A percentile compares a stretch with the other conserved stretches of the same genome.
phyloP scores from a whole-genome alignment of 2,329 filamentous ascomycete species.

The Tolypocladium album region DNA sequence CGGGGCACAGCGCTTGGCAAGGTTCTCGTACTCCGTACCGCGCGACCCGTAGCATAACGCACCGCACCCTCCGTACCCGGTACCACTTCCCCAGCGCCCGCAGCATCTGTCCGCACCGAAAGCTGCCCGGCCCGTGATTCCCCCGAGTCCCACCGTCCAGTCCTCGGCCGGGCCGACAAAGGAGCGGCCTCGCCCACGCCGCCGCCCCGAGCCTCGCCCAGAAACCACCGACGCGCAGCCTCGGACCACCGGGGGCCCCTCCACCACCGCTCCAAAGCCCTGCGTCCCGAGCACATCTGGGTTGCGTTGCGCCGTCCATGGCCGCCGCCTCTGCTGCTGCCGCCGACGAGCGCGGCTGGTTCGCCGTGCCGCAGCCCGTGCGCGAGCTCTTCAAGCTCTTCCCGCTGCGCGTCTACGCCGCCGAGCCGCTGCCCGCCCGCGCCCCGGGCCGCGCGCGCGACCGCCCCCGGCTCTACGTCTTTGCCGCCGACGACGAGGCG shows the following conservation, averaged over 20 bases:
- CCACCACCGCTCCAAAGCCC: neutral
- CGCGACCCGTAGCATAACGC: too few relatives aligned
- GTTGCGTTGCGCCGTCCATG: neutral
- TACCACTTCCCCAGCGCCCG: neutral
- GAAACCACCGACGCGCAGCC: neutral
- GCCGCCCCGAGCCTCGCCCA: neutral
- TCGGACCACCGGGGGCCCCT: neutral
- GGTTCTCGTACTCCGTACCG: neutral
- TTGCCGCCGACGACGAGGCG: slow-evolving; percentile 56
- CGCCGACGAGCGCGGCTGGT: slow-evolving; percentile 22
- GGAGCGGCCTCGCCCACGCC: neutral
- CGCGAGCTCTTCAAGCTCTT: slow-evolving; percentile 77
- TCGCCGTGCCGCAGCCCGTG: slow-evolving; percentile 61
- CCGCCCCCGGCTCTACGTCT: slow-evolving; percentile 61
- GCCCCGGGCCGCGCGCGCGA: slow-evolving; percentile 28
- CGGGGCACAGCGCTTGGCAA: too few relatives aligned
- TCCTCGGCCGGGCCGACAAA: neutral
- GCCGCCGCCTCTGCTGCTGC: slow-evolving; percentile 3
- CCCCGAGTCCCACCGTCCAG: neutral
- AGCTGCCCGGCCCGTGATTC: neutral
- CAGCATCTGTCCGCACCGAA: neutral
- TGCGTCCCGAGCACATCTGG: neutral
- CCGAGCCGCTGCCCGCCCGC: slow-evolving; percentile 63
- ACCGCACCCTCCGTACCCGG: neutral
- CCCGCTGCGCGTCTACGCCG: slow-evolving; percentile 64